These are phyloP conservation scores for Quercus agrifolia DNA, from an alignment of 306 rosid species.

Conservation along the genomic window DNA sequence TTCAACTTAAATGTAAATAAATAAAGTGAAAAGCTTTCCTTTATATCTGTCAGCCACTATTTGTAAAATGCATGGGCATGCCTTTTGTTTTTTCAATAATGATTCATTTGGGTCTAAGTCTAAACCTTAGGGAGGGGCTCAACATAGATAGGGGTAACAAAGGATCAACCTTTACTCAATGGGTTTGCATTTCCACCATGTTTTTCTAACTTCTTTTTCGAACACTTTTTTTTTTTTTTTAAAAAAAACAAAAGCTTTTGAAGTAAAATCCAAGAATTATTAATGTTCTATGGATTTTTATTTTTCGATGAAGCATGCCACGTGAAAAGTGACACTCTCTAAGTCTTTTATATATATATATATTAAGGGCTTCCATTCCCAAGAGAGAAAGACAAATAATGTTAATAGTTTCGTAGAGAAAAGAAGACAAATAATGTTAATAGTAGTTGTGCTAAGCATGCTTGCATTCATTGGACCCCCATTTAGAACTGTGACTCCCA, in stretches of 20 bases:
- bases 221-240: background rate
- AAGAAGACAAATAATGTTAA: background rate
- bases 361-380: background rate
- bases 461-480: conserved; percentile 16
- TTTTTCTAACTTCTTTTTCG: background rate
- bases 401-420: too few species aligned
- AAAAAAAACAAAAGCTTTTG: too few species aligned
- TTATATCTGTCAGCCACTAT: conserved; percentile 10
- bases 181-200: background rate
- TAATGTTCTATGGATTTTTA: background rate
- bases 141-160: too few species aligned
- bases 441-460: background rate
- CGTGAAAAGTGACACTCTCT: background rate
- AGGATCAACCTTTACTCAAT: too few species aligned
- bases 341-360: too few species aligned
- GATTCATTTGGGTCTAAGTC: too few species aligned
- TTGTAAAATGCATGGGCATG: too few species aligned
- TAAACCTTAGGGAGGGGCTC: too few species aligned
- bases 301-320: conserved; percentile 17
- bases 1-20: background rate
- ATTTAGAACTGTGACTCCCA: conserved; percentile 15
- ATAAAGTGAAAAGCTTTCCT: background rate
- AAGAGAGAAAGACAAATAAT: background rate
- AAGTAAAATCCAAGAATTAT: too few species aligned
- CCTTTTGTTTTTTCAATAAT: too few species aligned